These are phyloP conservation scores for Hydnomerulius pinastri DNA, from an alignment of 768 basidiomycete species.

Conservation along the genomic window DNA sequence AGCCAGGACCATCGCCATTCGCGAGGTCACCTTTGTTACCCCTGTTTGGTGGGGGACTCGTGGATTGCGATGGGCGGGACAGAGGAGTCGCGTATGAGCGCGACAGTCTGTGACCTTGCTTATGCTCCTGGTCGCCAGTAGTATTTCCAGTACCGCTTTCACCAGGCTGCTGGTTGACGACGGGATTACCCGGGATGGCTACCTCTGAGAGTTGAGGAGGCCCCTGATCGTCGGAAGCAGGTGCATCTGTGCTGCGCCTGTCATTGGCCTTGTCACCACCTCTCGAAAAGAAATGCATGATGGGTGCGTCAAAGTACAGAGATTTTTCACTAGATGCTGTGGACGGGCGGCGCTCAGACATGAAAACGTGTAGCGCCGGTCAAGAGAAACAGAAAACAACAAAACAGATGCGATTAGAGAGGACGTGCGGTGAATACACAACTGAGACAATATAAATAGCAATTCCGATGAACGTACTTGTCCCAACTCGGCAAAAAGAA, in stretches of 20 bases:
- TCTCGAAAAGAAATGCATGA: conserved; percentile 25
- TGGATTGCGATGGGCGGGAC: background rate
- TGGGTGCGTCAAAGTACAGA: conserved; percentile 48
- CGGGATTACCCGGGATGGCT: background rate
- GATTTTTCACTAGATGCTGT: conserved; percentile 36
- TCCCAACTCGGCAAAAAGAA: background rate
- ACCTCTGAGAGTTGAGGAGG: background rate
- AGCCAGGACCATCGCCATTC: background rate
- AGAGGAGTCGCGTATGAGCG: background rate
- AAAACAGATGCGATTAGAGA: background rate
- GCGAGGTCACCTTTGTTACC: background rate
- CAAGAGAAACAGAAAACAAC: background rate
- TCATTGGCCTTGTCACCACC: background rate
- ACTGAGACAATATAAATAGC: conserved; percentile 23
- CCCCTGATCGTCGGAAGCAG: background rate
- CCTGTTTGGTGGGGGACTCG: conserved; percentile 1
- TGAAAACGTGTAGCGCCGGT: conserved; percentile 16
- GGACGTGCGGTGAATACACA: too few species aligned
- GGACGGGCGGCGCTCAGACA: conserved; percentile 4
- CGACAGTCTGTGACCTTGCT: background rate
- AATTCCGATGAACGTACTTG: conserved; percentile 4
- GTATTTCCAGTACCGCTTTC: background rate
- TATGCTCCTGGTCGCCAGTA: conserved; percentile 1
- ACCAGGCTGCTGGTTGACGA: too few species aligned
- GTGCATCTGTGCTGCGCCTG: background rate